These are phyloP conservation scores for Vanrija sp. DNA, from an alignment of 1,284 basidiomycete species.

Conservation along the genomic window DNA sequence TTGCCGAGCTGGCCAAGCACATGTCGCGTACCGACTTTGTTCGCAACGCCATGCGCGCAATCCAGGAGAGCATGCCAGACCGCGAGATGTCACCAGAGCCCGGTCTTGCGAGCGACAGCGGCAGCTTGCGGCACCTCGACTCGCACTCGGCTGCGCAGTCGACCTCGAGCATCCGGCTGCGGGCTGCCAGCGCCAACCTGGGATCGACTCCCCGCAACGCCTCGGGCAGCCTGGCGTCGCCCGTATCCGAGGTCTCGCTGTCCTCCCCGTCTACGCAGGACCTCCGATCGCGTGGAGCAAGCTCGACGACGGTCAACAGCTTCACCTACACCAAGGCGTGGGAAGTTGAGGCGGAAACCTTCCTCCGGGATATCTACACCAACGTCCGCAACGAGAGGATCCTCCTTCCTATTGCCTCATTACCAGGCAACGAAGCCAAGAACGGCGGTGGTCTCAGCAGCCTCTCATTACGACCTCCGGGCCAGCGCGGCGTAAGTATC, in stretches of 20 bases:
- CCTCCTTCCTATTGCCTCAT: constrained; percentile 62
- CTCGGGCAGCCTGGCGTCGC: constrained; percentile 23
- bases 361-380: constrained; percentile 91
- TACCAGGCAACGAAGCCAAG: too few relatives aligned
- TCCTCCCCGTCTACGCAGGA: constrained; percentile 20
- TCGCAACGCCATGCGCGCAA: constrained; percentile 80
- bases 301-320: constrained; percentile 34
- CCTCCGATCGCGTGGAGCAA: constrained; percentile 18
- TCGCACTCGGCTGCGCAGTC: constrained; percentile 23
- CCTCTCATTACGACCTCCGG: too few relatives aligned
- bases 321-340: constrained; percentile 52
- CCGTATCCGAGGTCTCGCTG: constrained; percentile 15
- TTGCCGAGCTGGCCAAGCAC: constrained; percentile 79
- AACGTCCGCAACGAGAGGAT: constrained; percentile 89
- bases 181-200: constrained; percentile 9
- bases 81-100: constrained; percentile 59
- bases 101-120: constrained; percentile 60
- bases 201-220: constrained; percentile 27
- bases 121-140: constrained; percentile 44
- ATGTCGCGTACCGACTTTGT: constrained; percentile 96
- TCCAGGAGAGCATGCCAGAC: constrained; percentile 53
- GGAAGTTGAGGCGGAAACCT: constrained; percentile 76
- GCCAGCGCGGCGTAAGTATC: too few relatives aligned
- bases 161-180: constrained; percentile 16
- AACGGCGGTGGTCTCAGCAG: too few relatives aligned